A percentile compares a stretch with the other conserved stretches of the same genome.
Evolutionary conservation across 768 basidiomycete genomes (phyloP).

Genomic region (Boletellus emodensis): DNA sequence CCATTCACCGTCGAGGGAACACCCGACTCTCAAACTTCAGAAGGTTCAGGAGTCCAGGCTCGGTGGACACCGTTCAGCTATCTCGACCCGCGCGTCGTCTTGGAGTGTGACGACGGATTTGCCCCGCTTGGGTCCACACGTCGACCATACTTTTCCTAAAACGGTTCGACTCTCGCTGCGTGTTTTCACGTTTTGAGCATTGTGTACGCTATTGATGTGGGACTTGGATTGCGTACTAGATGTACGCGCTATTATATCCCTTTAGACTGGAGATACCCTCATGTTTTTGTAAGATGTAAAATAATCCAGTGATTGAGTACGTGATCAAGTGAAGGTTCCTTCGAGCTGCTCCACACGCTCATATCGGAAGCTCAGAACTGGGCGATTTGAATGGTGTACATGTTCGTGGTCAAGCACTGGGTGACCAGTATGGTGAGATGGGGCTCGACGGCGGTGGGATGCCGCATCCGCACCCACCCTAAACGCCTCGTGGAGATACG

Average conservation of each 20-base stretch:
- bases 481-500: slow-evolving; percentile 5
- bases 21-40: slow-evolving; percentile 12
- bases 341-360: background rate
- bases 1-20: slow-evolving; percentile 36
- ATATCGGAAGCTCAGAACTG: background rate
- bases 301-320: slow-evolving; percentile 5
- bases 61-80: slow-evolving; percentile 34
- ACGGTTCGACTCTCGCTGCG: background rate
- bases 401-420: background rate
- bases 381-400: background rate
- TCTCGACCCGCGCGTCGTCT: slow-evolving; percentile 25
- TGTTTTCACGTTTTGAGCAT: background rate
- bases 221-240: slow-evolving; percentile 13
- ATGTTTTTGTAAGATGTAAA: slow-evolving; percentile 1
- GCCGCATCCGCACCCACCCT: background rate
- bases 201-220: slow-evolving; percentile 8
- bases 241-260: slow-evolving; percentile 17
- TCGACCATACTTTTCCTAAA: slow-evolving; percentile 31
- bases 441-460: background rate
- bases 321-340: slow-evolving; percentile 8
- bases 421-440: background rate
- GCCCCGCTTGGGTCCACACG: slow-evolving; percentile 45
- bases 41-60: slow-evolving; percentile 8
- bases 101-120: slow-evolving; percentile 38
- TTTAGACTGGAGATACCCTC: slow-evolving; percentile 22